phyloP scores from a whole-genome alignment of 2,329 filamentous ascomycete genomes.

The Fusarium subtropicale region DNA sequence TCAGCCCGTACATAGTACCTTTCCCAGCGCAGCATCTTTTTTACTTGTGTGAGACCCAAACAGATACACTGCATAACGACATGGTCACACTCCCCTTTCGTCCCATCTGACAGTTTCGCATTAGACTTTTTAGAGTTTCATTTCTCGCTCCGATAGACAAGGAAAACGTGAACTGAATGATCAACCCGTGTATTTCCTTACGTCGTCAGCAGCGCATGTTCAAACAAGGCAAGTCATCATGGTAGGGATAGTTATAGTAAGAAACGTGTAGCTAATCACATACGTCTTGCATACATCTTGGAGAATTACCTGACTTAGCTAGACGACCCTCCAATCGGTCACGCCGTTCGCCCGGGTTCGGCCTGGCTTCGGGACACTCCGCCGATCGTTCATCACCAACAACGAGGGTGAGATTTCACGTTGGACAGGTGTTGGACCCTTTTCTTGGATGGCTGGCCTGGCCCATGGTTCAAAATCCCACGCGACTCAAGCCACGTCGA shows the following conservation, averaged over 20 bases:
- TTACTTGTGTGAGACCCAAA: constrained; percentile 7
- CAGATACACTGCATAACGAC: constrained; percentile 9
- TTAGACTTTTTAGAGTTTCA: constrained; percentile 2
- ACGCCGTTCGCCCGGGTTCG: constrained; percentile 38
- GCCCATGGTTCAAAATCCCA: constrained; percentile 27
- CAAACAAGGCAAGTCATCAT: constrained; percentile 28
- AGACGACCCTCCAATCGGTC: constrained; percentile 33
- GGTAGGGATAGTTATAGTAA: neutral
- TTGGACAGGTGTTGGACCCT: constrained; percentile 4
- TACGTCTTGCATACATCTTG: neutral
- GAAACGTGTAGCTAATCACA: neutral
- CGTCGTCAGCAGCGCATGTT: constrained; percentile 10
- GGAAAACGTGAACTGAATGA: neutral
- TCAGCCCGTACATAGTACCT: neutral
- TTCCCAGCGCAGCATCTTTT: constrained; percentile 14
- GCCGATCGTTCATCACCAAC: constrained; percentile 37
- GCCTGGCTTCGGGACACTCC: constrained; percentile 25
- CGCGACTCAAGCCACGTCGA: constrained; percentile 28
- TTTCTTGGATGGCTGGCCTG: constrained; percentile 4
- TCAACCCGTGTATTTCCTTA: constrained; percentile 7
- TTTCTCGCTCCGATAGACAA: neutral
- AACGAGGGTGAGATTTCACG: constrained; percentile 19
- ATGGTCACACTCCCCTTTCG: neutral
- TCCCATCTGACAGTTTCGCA: constrained; percentile 5
- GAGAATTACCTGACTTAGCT: neutral